Evolutionary conservation across 768 basidiomycete species (phyloP).

Genomic region (Suillus ampliporus): DNA sequence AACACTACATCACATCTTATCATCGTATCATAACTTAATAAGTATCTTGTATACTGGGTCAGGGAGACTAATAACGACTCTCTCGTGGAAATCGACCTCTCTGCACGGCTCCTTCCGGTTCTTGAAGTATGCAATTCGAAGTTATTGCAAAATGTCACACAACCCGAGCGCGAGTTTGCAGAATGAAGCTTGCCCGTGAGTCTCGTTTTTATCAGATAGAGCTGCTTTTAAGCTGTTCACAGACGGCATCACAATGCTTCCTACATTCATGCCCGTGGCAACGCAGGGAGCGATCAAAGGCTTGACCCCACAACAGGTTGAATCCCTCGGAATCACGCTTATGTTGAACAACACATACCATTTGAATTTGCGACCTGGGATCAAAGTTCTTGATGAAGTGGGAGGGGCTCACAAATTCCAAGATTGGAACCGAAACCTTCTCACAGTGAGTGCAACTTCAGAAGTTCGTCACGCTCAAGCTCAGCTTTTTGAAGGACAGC

Average conservation of each 20-base stretch:
- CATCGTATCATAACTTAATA: too few species aligned
- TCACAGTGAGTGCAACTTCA: constrained; percentile 61
- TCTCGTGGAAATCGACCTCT: neutral
- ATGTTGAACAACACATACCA: constrained; percentile 93
- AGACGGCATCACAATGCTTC: constrained; percentile 85
- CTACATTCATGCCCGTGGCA: constrained; percentile 94
- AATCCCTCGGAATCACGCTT: constrained; percentile 79
- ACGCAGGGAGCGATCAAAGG: constrained; percentile 94
- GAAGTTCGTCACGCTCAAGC: constrained; percentile 11
- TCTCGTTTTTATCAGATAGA: constrained; percentile 11
- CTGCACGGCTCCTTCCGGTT: neutral
- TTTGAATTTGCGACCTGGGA: constrained; percentile 84
- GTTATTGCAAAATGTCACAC: constrained; percentile 81
- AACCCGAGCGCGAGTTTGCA: constrained; percentile 83
- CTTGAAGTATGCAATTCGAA: constrained; percentile 74
- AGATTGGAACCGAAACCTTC: constrained; percentile 84
- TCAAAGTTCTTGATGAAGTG: constrained; percentile 69
- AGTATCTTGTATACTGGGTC: too few species aligned
- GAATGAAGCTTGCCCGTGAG: constrained; percentile 83
- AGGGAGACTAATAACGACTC: too few species aligned
- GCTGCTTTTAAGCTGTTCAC: constrained; percentile 12
- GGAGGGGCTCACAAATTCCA: constrained; percentile 93
- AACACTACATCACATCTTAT: too few species aligned
- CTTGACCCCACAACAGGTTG: constrained; percentile 83
- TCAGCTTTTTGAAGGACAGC: constrained; percentile 62